Percentiles rank a stretch among this genome's conserved stretches.
Conservation (phyloP, 2,329 filamentous ascomycete species). For the Thelonectria blattea region DNA sequence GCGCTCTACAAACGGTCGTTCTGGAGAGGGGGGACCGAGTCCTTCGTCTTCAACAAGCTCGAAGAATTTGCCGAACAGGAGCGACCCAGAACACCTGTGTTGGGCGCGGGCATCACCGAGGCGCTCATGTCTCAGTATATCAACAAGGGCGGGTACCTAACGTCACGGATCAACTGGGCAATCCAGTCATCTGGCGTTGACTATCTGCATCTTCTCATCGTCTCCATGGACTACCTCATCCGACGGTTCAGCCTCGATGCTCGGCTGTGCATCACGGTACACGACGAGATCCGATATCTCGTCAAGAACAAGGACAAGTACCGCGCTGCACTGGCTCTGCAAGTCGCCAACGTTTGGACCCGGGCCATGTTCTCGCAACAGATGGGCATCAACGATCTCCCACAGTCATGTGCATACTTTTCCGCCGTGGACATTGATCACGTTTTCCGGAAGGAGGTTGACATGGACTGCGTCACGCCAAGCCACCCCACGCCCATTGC, state of each 20-base stretch:
- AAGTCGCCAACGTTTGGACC: constrained; percentile 95
- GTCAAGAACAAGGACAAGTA: constrained; percentile 88
- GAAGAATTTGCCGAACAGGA: constrained; percentile 98
- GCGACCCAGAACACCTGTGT: constrained; percentile 84
- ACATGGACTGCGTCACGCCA: constrained; percentile 96
- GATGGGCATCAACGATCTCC: constrained; percentile 92
- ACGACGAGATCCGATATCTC: constrained; percentile 96
- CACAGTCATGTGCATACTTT: constrained; percentile 94
- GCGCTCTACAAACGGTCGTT: constrained; percentile 76
- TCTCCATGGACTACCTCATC: constrained; percentile 92
- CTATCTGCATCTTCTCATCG: constrained; percentile 91
- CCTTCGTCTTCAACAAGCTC: constrained; percentile 96
- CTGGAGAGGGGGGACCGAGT: constrained; percentile 96
- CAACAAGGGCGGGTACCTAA: constrained; percentile 89
- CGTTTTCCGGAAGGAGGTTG: constrained; percentile 95
- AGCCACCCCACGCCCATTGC: constrained; percentile 80
- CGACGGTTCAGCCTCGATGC: constrained; percentile 85
- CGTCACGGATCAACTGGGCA: constrained; percentile 97
- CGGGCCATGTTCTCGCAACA: constrained; percentile 97
- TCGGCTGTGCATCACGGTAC: constrained; percentile 89
- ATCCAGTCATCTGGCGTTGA: constrained; percentile 98
- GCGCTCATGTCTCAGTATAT: constrained; percentile 89
- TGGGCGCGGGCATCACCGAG: constrained; percentile 95
- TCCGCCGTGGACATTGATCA: constrained; percentile 94
- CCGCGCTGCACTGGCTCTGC: constrained; percentile 86